Evolutionary conservation across 176 grass and related monocot genomes (phyloP).

Genomic region (Saccharum spontaneum): DNA sequence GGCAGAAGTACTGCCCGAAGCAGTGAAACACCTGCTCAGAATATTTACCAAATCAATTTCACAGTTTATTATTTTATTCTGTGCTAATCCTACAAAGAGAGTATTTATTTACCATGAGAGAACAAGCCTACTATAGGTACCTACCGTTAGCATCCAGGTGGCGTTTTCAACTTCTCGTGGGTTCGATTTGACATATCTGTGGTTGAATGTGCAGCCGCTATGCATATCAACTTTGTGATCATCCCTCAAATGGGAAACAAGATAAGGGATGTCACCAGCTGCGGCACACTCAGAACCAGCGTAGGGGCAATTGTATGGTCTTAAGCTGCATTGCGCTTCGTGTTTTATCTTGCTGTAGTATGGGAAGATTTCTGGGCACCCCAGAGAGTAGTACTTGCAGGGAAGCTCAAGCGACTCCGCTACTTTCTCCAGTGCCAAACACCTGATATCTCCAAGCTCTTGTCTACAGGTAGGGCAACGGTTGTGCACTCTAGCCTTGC

Average conservation of each 20-base stretch:
- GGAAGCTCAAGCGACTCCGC: conserved; percentile 88
- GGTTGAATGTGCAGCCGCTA: conserved; percentile 90
- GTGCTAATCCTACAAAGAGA: not conserved
- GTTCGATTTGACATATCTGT: conserved; percentile 88
- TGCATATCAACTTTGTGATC: conserved; percentile 94
- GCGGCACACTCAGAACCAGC: conserved; percentile 76
- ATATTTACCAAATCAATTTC: conserved; percentile 1
- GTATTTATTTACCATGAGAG: not conserved
- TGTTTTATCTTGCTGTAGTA: conserved; percentile 96
- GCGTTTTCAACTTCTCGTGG: conserved; percentile 78
- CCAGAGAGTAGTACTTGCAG: conserved; percentile 73
- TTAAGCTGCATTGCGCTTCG: conserved; percentile 64
- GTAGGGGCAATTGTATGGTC: conserved; percentile 84
- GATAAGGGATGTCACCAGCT: conserved; percentile 67
- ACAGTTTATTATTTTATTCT: not conserved
- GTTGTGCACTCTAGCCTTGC: conserved; percentile 84
- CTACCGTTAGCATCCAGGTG: conserved; percentile 92
- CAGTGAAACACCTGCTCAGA: conserved; percentile 78
- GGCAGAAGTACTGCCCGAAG: conserved; percentile 89
- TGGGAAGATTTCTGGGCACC: conserved; percentile 80
- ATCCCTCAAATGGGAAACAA: conserved; percentile 81
- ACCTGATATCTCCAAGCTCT: conserved; percentile 92
- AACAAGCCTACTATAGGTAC: conserved; percentile 6
- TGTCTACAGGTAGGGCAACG: conserved; percentile 91
- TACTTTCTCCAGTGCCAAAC: conserved; percentile 95